Evolutionary conservation across 164 flowering plant species (phyloP).

Genomic region (Buxus sempervirens): DNA sequence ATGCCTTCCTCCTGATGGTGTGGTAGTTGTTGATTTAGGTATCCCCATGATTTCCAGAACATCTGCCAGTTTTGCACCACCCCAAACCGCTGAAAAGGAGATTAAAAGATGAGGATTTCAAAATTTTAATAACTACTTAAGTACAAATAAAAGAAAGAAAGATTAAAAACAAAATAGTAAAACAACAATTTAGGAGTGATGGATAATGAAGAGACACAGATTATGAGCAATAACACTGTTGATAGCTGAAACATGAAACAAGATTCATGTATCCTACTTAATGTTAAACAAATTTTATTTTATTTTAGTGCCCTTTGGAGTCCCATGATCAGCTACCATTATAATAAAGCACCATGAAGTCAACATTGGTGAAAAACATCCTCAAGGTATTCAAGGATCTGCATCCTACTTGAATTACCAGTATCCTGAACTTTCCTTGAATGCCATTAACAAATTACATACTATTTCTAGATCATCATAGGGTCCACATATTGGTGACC

Average conservation of each 20-base stretch:
- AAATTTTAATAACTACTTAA: background rate
- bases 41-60: constrained; percentile 88
- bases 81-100: constrained; percentile 72
- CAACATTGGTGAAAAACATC: background rate
- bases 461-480: background rate
- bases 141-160: background rate
- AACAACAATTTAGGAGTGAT: no score
- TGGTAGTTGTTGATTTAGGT: constrained; percentile 44
- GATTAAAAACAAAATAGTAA: background rate
- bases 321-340: background rate
- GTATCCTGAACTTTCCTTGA: background rate
- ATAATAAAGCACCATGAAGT: background rate
- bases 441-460: no score
- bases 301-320: background rate
- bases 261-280: no score
- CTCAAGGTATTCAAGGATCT: background rate
- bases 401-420: background rate
- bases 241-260: no score
- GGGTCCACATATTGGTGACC: background rate
- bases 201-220: no score
- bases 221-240: no score
- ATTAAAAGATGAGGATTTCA: constrained; percentile 4
- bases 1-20: constrained; percentile 81
- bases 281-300: no score
- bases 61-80: constrained; percentile 90